Percentiles rank a stretch among this genome's conserved stretches.
Evolutionary conservation across 257 asterid genomes (phyloP).

Genomic region (Vinca minor): DNA sequence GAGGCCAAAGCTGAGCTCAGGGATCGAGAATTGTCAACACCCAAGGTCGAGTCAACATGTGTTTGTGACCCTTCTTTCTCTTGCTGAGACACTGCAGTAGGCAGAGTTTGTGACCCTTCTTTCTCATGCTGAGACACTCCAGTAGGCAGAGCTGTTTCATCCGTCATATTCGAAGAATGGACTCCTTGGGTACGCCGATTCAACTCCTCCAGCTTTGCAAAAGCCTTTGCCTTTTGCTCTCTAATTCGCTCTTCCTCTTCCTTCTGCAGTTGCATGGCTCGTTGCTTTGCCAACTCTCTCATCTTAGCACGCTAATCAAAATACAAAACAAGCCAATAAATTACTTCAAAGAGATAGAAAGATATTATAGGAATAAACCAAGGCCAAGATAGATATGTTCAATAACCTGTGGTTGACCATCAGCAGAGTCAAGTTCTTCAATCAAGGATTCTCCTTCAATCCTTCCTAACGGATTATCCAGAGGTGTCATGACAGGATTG

Average conservation of each 20-base stretch:
- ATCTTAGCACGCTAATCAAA: constrained; percentile 56
- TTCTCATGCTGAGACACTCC: constrained; percentile 25
- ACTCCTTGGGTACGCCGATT: constrained; percentile 60
- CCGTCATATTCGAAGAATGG: constrained; percentile 33
- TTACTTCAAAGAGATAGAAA: not conserved
- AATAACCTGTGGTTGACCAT: constrained; percentile 63
- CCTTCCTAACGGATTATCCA: constrained; percentile 29
- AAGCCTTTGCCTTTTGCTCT: constrained; percentile 91
- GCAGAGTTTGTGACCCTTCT: too few relatives aligned
- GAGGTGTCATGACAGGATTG: constrained; percentile 32
- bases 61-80: too few relatives aligned
- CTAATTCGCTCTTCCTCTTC: constrained; percentile 86
- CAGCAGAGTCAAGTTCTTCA: constrained; percentile 50
- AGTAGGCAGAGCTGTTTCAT: constrained; percentile 27
- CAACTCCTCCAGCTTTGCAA: constrained; percentile 88
- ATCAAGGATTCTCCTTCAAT: constrained; percentile 37
- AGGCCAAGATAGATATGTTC: not conserved
- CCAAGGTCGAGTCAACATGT: constrained; percentile 26
- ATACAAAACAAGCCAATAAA: constrained; percentile 7
- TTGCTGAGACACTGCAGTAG: too few relatives aligned
- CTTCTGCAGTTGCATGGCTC: constrained; percentile 67
- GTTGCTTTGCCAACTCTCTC: constrained; percentile 74
- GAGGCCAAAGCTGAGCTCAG: constrained; percentile 22
- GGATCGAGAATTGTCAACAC: constrained; percentile 29
- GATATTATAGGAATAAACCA: not conserved